Conservation (phyloP, 2,329 filamentous ascomycete species). For the Apiospora hydei region DNA sequence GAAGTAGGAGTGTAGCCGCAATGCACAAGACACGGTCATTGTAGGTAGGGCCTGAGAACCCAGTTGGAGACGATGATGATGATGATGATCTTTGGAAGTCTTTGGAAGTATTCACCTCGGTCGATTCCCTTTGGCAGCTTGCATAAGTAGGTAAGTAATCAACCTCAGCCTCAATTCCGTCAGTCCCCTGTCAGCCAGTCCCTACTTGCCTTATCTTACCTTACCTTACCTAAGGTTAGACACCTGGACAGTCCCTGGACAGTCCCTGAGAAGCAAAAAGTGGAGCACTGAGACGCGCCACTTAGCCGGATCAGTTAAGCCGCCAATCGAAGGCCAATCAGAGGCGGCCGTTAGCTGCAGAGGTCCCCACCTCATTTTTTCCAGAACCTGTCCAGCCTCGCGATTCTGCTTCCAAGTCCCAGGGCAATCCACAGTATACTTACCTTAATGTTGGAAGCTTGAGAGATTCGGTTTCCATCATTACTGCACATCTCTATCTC, state of each 20-base stretch:
- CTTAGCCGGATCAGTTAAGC: not conserved
- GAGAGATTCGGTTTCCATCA: constrained; percentile 30
- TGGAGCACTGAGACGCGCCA: not conserved
- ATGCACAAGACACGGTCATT: not conserved
- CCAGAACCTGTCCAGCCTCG: constrained; percentile 20
- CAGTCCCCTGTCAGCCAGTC: not conserved
- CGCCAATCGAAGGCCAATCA: not conserved
- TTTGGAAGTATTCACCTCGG: not conserved
- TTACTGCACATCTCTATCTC: constrained; percentile 14
- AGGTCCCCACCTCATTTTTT: constrained; percentile 21
- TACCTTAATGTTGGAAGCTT: not conserved
- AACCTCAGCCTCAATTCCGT: constrained; percentile 23
- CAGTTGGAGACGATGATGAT: not conserved
- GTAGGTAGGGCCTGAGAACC: not conserved
- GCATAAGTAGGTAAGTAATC: not conserved
- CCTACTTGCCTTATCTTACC: too few relatives aligned
- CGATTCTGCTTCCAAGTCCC: not conserved
- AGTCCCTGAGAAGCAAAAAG: not conserved
- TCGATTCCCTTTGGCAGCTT: not conserved
- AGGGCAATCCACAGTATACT: not conserved
- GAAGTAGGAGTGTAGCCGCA: not conserved
- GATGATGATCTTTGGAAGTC: not conserved
- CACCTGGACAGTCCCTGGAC: not conserved
- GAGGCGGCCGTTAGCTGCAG: not conserved
- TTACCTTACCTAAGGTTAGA: too few relatives aligned